Conservation (phyloP, 2,329 filamentous ascomycete species). For the Geosmithia morbida region DNA sequence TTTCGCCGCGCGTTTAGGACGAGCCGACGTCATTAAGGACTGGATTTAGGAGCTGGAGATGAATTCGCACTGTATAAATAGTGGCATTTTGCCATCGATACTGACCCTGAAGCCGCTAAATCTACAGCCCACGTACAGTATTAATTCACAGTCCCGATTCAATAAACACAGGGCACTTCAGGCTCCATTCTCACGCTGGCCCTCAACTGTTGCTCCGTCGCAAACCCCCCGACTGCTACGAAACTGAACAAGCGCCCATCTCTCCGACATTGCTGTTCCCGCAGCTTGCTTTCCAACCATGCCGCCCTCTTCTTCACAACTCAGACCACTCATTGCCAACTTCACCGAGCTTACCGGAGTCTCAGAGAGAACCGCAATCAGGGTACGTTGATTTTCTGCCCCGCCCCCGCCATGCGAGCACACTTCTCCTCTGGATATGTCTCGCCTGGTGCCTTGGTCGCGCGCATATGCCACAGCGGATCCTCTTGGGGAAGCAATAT, state of each 20-base stretch:
- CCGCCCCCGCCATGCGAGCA: constrained; percentile 1
- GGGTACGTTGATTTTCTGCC: constrained; percentile 20
- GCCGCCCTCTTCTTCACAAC: constrained; percentile 21
- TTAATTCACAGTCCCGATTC: neutral
- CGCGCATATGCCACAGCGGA: neutral
- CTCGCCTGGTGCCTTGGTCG: neutral
- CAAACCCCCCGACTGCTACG: neutral
- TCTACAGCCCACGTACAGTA: neutral
- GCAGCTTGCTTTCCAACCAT: constrained; percentile 9
- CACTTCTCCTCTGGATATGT: neutral
- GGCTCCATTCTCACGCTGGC: neutral
- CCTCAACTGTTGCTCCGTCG: neutral
- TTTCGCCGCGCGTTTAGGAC: neutral
- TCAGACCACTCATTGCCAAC: constrained; percentile 24
- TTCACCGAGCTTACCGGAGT: constrained; percentile 29
- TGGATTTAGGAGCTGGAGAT: neutral
- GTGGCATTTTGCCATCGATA: neutral
- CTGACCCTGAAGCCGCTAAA: neutral
- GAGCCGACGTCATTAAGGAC: neutral
- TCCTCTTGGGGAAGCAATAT: neutral
- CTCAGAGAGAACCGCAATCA: constrained; percentile 25
- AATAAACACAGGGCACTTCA: too few species aligned
- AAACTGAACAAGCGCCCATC: neutral
- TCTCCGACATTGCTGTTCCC: neutral
- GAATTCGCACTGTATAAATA: neutral